Evolutionary conservation across 1,284 basidiomycete species (phyloP).

Genomic region (Trichosporon inkin): DNA sequence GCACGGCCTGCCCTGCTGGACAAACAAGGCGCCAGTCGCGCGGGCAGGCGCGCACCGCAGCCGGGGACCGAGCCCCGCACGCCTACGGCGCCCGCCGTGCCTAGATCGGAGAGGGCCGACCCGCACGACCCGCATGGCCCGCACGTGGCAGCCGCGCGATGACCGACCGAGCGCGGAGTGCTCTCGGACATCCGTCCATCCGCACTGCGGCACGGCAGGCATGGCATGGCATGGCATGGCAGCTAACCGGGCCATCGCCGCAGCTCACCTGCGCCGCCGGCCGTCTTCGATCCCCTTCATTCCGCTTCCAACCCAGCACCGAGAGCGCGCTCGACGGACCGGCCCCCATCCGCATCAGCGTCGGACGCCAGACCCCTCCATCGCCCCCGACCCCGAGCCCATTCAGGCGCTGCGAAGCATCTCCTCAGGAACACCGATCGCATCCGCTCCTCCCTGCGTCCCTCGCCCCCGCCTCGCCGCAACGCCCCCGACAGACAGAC

Average conservation of each 20-base stretch:
- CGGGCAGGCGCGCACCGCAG: too few species aligned
- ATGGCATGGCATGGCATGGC: too few species aligned
- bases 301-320: not conserved
- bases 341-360: not conserved
- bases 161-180: too few species aligned
- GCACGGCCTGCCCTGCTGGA: not conserved
- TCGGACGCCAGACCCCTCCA: not conserved
- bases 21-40: not conserved
- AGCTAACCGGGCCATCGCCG: too few species aligned
- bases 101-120: too few species aligned
- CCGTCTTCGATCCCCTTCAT: not conserved
- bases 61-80: too few species aligned
- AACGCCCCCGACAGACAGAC: constrained; percentile 3
- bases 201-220: too few species aligned
- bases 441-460: not conserved
- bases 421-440: constrained; percentile 4
- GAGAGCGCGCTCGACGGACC: not conserved
- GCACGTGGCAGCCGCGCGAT: too few species aligned
- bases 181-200: too few species aligned
- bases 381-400: too few species aligned
- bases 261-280: not conserved
- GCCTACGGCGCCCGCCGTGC: too few species aligned
- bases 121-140: too few species aligned
- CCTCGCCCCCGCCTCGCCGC: not conserved
- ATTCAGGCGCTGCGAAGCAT: not conserved